These are phyloP conservation scores for Rutstroemia sp. DNA, from an alignment of 2,329 filamentous ascomycete genomes.

Conservation along the genomic window DNA sequence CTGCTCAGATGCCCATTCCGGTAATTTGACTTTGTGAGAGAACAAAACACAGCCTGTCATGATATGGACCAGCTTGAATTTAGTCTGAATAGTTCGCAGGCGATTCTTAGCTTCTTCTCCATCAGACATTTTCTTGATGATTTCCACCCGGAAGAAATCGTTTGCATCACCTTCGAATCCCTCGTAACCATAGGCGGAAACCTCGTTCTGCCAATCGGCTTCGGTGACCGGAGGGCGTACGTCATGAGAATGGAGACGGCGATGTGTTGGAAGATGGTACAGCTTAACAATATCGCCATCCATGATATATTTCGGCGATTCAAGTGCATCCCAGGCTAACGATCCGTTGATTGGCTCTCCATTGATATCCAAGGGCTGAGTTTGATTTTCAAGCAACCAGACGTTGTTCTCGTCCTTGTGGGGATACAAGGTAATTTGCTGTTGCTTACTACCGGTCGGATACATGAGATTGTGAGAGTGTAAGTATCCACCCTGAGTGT, in stretches of 20 bases:
- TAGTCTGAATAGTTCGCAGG: constrained; percentile 88
- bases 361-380: constrained; percentile 72
- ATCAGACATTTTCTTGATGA: constrained; percentile 82
- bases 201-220: constrained; percentile 90
- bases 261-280: constrained; percentile 76
- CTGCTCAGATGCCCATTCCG: constrained; percentile 95
- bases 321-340: constrained; percentile 70
- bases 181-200: constrained; percentile 94
- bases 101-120: constrained; percentile 73
- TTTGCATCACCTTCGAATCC: constrained; percentile 97
- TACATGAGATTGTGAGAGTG: constrained; percentile 98
- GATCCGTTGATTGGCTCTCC: constrained; percentile 75
- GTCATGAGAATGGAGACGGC: constrained; percentile 93
- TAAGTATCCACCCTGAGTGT: constrained; percentile 95
- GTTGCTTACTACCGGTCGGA: constrained; percentile 93
- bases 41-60: constrained; percentile 97
- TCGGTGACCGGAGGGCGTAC: constrained; percentile 81
- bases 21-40: constrained; percentile 98
- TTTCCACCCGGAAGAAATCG: constrained; percentile 90
- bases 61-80: constrained; percentile 89
- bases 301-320: constrained; percentile 60
- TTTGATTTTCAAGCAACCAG: constrained; percentile 92
- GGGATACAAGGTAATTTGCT: constrained; percentile 95
- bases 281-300: constrained; percentile 76
- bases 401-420: constrained; percentile 99